Evolutionary conservation across 352 stramenopile genomes (phyloP), one percentile per base, ranked within the genome.

Genomic region (Globisporangium nagaii): DNA sequence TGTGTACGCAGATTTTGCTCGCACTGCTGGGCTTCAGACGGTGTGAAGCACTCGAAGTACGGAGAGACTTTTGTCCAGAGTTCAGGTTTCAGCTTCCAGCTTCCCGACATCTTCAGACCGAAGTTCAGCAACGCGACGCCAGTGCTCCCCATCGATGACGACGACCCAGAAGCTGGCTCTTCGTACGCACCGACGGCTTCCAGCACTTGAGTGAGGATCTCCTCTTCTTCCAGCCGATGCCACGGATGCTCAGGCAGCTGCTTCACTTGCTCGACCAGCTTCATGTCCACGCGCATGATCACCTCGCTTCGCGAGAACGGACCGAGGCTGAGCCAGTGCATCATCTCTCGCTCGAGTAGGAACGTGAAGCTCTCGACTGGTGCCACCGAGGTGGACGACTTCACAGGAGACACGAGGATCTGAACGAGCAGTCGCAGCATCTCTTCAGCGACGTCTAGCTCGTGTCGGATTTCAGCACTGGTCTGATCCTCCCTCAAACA

Each of bases 41-140:
- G 78, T 20, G 76, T 88, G 51, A 90, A 93, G 40, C 71, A 84
- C 58, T 93, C 83, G 55, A 90, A 93, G 10, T 83, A 55, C 10
- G 75, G 74, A 2, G 79, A 88, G 4, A 93, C 62, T 27, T 65
- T 61, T 4, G 50, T 48, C 83, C 83, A 93, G 1, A 78, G 56
- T 15, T 76, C 65, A 2, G 65, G 56, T 35, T 85, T 78, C 13
- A 93, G 53, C 39, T 73, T 75, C 75, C 79, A 93, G 9, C 67
- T 79, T 2, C 71, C 78, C 24, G 66, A 87, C 78, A 87, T 88
- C 28, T 84, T 89, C 48, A 88, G 66, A 17, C 80, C 77, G 52
- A 72, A 86, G 11, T 72, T 65, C 48, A 77, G 46, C 11, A 75
- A 8, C 41, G 41, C 57, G 15, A 24, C 65, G 22, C 41, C 66